A percentile compares a stretch with the other conserved stretches of the same genome.
Evolutionary conservation across 192 early-diverging fungal species (phyloP).

Genomic region (Cetraspora pellucida): DNA sequence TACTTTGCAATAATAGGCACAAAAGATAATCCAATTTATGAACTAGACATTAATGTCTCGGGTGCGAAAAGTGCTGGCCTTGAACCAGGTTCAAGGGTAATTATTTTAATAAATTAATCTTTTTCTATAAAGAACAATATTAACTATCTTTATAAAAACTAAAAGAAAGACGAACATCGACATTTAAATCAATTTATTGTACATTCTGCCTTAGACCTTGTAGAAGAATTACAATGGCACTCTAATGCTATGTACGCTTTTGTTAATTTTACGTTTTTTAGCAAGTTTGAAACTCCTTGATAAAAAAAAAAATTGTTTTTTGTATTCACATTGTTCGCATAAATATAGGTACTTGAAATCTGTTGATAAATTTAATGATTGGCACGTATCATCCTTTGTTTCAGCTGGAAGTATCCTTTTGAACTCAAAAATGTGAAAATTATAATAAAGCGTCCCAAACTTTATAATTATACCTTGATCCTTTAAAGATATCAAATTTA

Average conservation of each 20-base stretch:
- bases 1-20: constrained; percentile 96
- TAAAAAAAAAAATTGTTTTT: not conserved
- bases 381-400: constrained; percentile 88
- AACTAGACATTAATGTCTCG: constrained; percentile 75
- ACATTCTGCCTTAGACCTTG: constrained; percentile 94
- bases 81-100: not conserved
- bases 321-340: no score
- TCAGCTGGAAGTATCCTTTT: constrained; percentile 74
- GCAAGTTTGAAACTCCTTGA: no score
- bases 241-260: constrained; percentile 73
- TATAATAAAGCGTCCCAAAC: not conserved
- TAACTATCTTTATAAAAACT: not conserved
- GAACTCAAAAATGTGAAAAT: not conserved
- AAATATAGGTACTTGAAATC: constrained; percentile 85
- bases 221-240: constrained; percentile 93
- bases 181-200: constrained; percentile 97
- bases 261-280: no score
- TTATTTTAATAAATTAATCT: not conserved
- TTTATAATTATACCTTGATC: not conserved
- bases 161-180: constrained; percentile 74
- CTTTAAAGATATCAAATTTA: constrained; percentile 66
- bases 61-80: not conserved
- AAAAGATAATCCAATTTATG: constrained; percentile 94
- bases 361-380: constrained; percentile 96
- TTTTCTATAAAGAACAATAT: not conserved